A percentile compares a stretch with the other conserved stretches of the same genome.
Conservation (phyloP, 2,329 filamentous ascomycete genomes). For the Diplodia scrobiculata region DNA sequence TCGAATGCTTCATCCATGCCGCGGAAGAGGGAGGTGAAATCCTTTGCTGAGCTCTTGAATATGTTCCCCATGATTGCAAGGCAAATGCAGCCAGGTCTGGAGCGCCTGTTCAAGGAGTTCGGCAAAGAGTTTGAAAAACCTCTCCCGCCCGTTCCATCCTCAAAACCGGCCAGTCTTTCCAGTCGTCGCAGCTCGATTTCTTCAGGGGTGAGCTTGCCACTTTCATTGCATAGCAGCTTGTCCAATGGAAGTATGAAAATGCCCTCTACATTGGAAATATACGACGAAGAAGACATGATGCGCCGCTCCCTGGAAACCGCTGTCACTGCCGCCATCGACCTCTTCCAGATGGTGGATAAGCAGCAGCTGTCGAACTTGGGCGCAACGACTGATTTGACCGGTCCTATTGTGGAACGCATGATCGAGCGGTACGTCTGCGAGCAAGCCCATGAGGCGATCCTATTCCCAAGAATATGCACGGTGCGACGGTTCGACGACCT, state of each 20-base stretch:
- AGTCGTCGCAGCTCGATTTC: constrained; percentile 43
- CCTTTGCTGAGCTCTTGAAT: constrained; percentile 84
- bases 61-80: constrained; percentile 93
- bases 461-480: constrained; percentile 80
- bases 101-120: constrained; percentile 88
- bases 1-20: constrained; percentile 51
- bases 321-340: constrained; percentile 87
- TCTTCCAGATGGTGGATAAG: constrained; percentile 95
- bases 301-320: constrained; percentile 85
- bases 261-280: constrained; percentile 61
- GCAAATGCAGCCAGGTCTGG: constrained; percentile 91
- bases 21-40: constrained; percentile 86
- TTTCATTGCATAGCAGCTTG: constrained; percentile 44
- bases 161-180: constrained; percentile 39
- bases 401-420: constrained; percentile 84
- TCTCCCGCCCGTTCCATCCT: constrained; percentile 67
- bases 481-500: constrained; percentile 80
- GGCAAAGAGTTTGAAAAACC: constrained; percentile 81
- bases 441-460: constrained; percentile 78
- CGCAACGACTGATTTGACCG: constrained; percentile 89
- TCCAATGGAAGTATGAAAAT: constrained; percentile 40
- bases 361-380: constrained; percentile 89
- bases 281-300: constrained; percentile 91
- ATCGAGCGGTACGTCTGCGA: constrained; percentile 95
- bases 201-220: constrained; percentile 41